Base-by-base conservation (phyloP, 768 basidiomycete genomes). In the Phlegmacium glaucopus region DNA sequence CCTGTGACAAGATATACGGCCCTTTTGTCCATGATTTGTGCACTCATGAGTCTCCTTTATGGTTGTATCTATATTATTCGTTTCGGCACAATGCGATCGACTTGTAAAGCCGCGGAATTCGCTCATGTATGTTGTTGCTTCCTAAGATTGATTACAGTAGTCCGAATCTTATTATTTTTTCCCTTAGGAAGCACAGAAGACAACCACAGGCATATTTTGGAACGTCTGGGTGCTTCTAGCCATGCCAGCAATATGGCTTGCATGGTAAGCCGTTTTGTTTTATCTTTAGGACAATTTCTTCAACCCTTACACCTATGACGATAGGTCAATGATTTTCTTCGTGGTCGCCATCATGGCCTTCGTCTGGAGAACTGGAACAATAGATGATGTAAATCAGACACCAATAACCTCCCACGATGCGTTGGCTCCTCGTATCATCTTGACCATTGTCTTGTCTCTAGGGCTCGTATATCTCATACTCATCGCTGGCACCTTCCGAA, bases 181-280 rank as follows among this genome's bases (percentile, higher is more conserved):
- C 25, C 22, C 17, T 9, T n/a, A 58, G 78, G 83, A 85, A 57
- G 76, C 80, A 2, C 72, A 76, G 30, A 60, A 58, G 29, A 46
- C 50, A 3, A 53, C 44, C 11, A 58, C 60, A 0, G 44, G 43
- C 1, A 55, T 62, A 27, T 63, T 61, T 42, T 70, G 82, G 83
- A 85, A 85, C 48, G 76, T 83, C 11, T 83, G 83, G 81, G 76
- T 83, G 1, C 51, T 85, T 13, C 65, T 85, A 22, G 77, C 81
- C 0, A 74, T 80, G 70, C 83, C 83, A 1, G 76, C 72, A 1
- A 54, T 80, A 13, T 85, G 81, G 80, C 74, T 84, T 39, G 70
- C 78, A 3, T 85, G 82, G 81, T 77, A 43, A 13, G 62, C 39
- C 26, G 11, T 10, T 9, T 44, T 17, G 13, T 11, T 36, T 10